Conservation (phyloP, 352 stramenopile species). For the Globisporangium mamillatum region DNA sequence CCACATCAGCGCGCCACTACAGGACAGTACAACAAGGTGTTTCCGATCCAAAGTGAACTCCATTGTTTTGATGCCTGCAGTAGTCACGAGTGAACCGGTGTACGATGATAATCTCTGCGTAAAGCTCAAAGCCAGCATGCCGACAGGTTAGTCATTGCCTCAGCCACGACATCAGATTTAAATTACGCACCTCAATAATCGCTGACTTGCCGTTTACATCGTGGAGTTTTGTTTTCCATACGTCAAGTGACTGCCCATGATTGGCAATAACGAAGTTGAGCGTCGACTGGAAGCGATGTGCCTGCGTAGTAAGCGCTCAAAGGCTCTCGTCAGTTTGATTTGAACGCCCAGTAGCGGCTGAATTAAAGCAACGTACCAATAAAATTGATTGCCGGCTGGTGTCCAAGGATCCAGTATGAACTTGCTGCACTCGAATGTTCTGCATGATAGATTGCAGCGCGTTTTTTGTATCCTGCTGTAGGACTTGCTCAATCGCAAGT, state of each 20-base stretch:
- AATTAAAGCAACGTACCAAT: constrained; percentile 17
- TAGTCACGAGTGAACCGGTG: not conserved
- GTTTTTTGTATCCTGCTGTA: constrained; percentile 16
- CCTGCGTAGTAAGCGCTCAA: not conserved
- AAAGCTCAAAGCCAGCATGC: not conserved
- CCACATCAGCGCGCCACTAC: constrained; percentile 29
- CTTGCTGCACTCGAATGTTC: constrained; percentile 24
- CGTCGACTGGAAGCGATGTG: constrained; percentile 15
- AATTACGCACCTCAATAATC: constrained; percentile 9
- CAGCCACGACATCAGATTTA: too few species aligned
- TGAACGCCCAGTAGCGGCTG: not conserved
- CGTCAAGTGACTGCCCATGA: constrained; percentile 9
- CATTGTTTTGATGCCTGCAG: constrained; percentile 3
- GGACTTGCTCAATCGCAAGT: constrained; percentile 27
- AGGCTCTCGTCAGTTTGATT: not conserved
- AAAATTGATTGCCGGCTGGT: constrained; percentile 18
- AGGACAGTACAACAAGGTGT: constrained; percentile 8
- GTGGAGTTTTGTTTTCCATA: constrained; percentile 9
- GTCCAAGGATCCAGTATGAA: constrained; percentile 18
- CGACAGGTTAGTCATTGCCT: not conserved
- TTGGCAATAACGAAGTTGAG: constrained; percentile 17
- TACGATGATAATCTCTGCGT: constrained; percentile 8
- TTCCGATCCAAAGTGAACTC: constrained; percentile 7
- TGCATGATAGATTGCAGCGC: constrained; percentile 25
- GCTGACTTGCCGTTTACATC: not conserved